Evolutionary conservation across 2,329 filamentous ascomycete species (phyloP).

Genomic region (Fusarium luffae): DNA sequence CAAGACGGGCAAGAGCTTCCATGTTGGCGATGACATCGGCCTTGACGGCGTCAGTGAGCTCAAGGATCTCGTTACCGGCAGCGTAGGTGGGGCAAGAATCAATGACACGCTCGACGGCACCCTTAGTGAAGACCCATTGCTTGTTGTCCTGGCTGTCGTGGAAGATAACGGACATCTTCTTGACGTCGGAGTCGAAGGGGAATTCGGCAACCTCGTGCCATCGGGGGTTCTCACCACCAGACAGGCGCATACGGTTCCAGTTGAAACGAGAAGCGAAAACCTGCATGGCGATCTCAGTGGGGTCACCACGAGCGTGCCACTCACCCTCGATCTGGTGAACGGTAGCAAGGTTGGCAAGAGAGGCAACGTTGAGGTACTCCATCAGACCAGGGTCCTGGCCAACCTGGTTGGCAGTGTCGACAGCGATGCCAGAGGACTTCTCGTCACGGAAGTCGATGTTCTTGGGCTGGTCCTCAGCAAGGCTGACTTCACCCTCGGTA

Average conservation of each 20-base stretch:
- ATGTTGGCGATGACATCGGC: constrained; percentile 73
- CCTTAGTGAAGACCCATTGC: constrained; percentile 69
- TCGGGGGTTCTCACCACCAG: constrained; percentile 58
- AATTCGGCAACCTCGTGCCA: constrained; percentile 74
- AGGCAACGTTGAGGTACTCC: constrained; percentile 70
- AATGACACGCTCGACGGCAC: constrained; percentile 76
- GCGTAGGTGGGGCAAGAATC: constrained; percentile 68
- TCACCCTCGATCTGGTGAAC: constrained; percentile 65
- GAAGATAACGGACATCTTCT: constrained; percentile 81
- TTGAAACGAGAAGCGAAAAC: constrained; percentile 77
- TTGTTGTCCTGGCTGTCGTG: constrained; percentile 53
- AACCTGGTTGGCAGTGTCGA: constrained; percentile 49
- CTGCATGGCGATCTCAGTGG: constrained; percentile 76
- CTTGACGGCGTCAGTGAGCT: constrained; percentile 64
- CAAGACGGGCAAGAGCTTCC: constrained; percentile 73
- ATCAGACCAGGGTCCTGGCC: constrained; percentile 61
- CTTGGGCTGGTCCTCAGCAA: constrained; percentile 52
- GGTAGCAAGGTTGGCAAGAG: constrained; percentile 73
- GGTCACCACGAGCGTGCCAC: constrained; percentile 74
- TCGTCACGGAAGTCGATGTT: constrained; percentile 48
- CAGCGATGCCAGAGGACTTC: constrained; percentile 43
- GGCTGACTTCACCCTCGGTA: constrained; percentile 58
- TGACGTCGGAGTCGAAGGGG: constrained; percentile 79
- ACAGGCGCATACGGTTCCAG: constrained; percentile 66
- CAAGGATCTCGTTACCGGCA: constrained; percentile 55